Percentiles rank a stretch among this genome's conserved stretches.
Evolutionary conservation across 768 basidiomycete genomes (phyloP).

Genomic region (Clavaria fumosa): DNA sequence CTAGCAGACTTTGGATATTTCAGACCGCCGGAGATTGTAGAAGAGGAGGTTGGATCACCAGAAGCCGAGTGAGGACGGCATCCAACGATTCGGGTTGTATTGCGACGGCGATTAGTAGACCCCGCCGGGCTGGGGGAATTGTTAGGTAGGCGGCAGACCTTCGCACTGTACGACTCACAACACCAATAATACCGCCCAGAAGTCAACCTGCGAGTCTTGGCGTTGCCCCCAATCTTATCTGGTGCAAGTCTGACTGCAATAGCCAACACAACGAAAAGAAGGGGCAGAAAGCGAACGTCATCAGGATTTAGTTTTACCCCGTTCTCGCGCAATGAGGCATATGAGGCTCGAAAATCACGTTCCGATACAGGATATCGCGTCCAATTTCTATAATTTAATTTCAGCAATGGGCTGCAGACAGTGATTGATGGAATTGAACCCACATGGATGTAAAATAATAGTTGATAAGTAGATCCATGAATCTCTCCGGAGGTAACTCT

Average conservation of each 20-base stretch:
- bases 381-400: conserved; percentile 63
- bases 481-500: conserved; percentile 67
- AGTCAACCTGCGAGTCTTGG: conserved; percentile 56
- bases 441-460: conserved; percentile 68
- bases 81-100: conserved; percentile 89
- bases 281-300: conserved; percentile 72
- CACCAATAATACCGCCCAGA: conserved; percentile 92
- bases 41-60: too few species aligned
- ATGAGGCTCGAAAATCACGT: conserved; percentile 60
- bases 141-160: conserved; percentile 5
- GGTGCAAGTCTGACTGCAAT: conserved; percentile 78
- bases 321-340: conserved; percentile 45
- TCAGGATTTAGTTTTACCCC: conserved; percentile 50
- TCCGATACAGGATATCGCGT: conserved; percentile 88
- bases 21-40: too few species aligned
- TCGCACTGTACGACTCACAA: conserved; percentile 38
- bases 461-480: conserved; percentile 67
- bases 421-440: conserved; percentile 14
- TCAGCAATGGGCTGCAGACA: not conserved
- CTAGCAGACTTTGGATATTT: conserved; percentile 36
- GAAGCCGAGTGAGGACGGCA: conserved; percentile 78
- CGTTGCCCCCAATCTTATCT: conserved; percentile 70
- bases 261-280: conserved; percentile 88
- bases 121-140: conserved; percentile 50
- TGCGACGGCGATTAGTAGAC: conserved; percentile 80